Evolutionary conservation across 1,284 basidiomycete genomes (phyloP), one percentile per base, ranked within the genome.

Genomic region (Leucoagaricus sp.): DNA sequence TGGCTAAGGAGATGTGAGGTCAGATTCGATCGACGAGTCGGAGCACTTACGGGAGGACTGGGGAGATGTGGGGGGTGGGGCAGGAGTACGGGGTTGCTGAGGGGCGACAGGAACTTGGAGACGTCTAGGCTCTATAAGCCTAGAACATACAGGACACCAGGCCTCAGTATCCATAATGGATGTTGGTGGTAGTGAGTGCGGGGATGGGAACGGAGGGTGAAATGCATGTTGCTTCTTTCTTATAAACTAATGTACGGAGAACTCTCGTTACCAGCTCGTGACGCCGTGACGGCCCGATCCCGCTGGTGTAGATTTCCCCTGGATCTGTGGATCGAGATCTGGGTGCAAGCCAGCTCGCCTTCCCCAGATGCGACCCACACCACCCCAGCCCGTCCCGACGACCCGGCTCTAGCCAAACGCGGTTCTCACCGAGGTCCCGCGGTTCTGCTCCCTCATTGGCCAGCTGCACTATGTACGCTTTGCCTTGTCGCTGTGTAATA

Each of bases 61-160:
- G 17, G 66, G 69, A 45, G 68, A 65, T 19, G 69, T 72, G 9
- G 75, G 69, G 3, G 72, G 75, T 15, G 73, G 75, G n/a, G 72
- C 60, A 21, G 74, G 68, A 25, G 73, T 68, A 33, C 29, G 42
- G 7, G 68, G 59, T 5, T 64, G 64, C 55, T 63, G 69, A 17
- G 66, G 67, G 21, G 61, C 53, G 55, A 81, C 65, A 42, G 80
- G 72, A 57, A 88, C 78, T 19, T 75, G 76, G 60, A 74, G 75
- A 61, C 86, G 84, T 65, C 87, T 87, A 25, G 89, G 89, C 23
- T 82, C 73, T 61, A 91, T 90, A 61, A 85, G 83, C 63, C 81
- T 76, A 63, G 84, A 80, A 74, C 89, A 91, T 64, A 82, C 81
- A 49, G 86, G 86, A 78, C 89, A 90, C 85, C 86, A 90, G 52